phyloP scores from a whole-genome alignment of 78 protist genomes.

The Dictyostelium citrinum region DNA sequence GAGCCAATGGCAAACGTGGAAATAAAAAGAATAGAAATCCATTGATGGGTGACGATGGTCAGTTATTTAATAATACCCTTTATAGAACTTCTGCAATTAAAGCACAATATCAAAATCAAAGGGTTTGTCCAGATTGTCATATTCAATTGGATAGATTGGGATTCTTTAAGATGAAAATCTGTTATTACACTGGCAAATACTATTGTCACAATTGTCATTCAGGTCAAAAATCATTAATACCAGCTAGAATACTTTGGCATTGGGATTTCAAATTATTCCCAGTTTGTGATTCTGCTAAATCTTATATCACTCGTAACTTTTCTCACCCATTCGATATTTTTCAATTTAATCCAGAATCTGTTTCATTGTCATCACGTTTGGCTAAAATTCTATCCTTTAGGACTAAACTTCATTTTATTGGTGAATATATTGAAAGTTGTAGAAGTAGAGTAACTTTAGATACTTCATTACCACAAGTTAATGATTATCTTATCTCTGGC shows the following conservation, averaged over 20 bases:
- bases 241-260: constrained; percentile 13
- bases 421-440: constrained; percentile 63
- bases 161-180: constrained; percentile 53
- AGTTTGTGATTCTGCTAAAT: constrained; percentile 15
- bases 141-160: constrained; percentile 37
- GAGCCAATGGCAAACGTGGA: not conserved
- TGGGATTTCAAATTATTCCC: constrained; percentile 69
- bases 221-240: constrained; percentile 10
- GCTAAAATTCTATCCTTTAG: not conserved
- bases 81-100: not conserved
- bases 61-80: not conserved
- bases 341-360: constrained; percentile 25
- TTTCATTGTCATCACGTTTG: not conserved
- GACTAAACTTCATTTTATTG: constrained; percentile 17
- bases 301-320: not conserved
- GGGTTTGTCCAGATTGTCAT: constrained; percentile 45
- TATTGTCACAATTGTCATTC: constrained; percentile 51
- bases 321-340: constrained; percentile 31
- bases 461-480: not conserved
- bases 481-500: constrained; percentile 29
- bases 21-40: not conserved
- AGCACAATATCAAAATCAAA: not conserved
- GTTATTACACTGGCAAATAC: constrained; percentile 66
- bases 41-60: constrained; percentile 57
- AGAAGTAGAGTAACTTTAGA: constrained; percentile 19